Conservation (phyloP, 495 filamentous ascomycete species). For the Hypoxylon subgilvum region DNA sequence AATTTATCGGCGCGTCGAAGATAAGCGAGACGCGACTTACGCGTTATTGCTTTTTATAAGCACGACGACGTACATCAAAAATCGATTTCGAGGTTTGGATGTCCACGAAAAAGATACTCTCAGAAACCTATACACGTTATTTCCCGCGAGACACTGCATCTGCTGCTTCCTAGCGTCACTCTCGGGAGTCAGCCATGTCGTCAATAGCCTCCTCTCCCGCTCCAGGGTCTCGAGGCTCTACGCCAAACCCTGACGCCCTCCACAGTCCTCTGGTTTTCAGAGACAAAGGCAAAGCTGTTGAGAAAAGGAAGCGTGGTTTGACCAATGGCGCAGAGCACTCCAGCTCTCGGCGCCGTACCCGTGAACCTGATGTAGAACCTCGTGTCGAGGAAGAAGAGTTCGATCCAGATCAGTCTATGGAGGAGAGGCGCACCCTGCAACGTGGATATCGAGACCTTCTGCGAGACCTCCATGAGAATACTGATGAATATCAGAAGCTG, state of each 20-base stretch:
- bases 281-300: conserved; percentile 43
- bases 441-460: conserved; percentile 70
- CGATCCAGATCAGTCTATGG: conserved; percentile 85
- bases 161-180: no score
- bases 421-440: conserved; percentile 74
- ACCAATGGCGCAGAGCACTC: conserved; percentile 51
- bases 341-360: conserved; percentile 46
- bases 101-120: no score
- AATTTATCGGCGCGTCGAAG: no score
- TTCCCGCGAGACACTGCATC: no score
- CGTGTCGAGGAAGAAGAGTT: conserved; percentile 63
- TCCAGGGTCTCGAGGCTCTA: conserved; percentile 18
- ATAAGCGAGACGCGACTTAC: no score
- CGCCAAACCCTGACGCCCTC: conserved; percentile 14
- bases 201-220: conserved; percentile 33
- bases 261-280: conserved; percentile 38
- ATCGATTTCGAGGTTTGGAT: no score
- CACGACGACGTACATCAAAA: no score
- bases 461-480: conserved; percentile 71
- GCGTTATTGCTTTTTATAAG: no score
- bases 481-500: conserved; percentile 67
- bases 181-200: conserved; percentile 33
- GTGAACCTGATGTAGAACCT: conserved; percentile 46
- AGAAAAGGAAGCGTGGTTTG: conserved; percentile 61
- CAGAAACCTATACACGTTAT: no score